Base-by-base conservation (phyloP, 1,284 basidiomycete genomes). In the Sutorius eximius region DNA sequence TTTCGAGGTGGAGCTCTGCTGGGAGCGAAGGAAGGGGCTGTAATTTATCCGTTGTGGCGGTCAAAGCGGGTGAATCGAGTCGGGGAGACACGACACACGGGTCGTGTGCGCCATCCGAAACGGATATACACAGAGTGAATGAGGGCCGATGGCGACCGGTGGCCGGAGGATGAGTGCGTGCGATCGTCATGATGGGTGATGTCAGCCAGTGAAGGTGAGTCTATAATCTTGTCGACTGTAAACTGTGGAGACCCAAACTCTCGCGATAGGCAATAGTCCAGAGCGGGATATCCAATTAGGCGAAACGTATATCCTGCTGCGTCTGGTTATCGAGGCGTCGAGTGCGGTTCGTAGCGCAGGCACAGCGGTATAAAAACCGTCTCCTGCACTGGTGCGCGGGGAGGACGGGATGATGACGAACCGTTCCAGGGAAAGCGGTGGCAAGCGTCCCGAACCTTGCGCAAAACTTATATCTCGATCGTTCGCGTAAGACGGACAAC, bases 1-100 rank as follows among this genome's bases (percentile, higher is more conserved):
- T 64, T 37, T 66, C 59, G 38, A 72, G 63, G 34, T 72, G 68
- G 38, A 69, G 55, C 56, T 72, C 71, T 20, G 63, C 56, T 13
- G 68, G 68, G 29, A 69, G 66, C 18, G 62, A 52, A 45, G 58
- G 49, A 52, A 48, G 51, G n/a, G 38, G 13, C 13, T 38, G 50
- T 53, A 51, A 53, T 59, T 51, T 53, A 10, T 33, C 15, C 16
- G 37, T n/a, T 45, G 36, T 36, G 51, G 56, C 10, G 18, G 52
- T 51, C 41, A 48, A 8, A 20, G 44, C 43, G 2, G 48, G 43
- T 24, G 36, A 37, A 29, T 50, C 52, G 15, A 18, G 33, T 43
- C 12, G 45, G n/a, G 43, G 13, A 11, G 38, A 41, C 3, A 34
- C 34, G 36, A 33, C 4, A 43, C 27, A 22, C 13, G 44, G 11